phyloP scores from a whole-genome alignment of 2,329 filamentous ascomycete genomes.

The Aureobasidium sp. region DNA sequence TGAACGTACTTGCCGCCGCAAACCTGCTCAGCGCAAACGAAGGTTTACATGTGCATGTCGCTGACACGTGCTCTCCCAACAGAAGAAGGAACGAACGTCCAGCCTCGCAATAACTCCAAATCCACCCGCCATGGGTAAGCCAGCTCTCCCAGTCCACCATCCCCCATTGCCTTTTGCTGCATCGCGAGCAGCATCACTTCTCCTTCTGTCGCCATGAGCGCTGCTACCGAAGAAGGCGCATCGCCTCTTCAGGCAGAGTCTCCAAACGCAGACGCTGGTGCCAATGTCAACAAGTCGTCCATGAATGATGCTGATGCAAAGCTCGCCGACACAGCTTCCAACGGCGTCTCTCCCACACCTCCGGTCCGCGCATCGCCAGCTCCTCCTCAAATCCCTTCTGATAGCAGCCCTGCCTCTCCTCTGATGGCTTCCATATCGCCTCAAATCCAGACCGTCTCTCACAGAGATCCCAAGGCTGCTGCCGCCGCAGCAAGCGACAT shows the following conservation, averaged over 20 bases:
- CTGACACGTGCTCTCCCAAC: slow-evolving; percentile 9
- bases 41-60: background rate
- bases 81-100: slow-evolving; percentile 12
- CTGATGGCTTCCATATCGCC: slow-evolving; percentile 40
- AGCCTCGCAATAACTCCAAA: background rate
- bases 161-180: slow-evolving; percentile 6
- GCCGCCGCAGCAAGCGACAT: slow-evolving; percentile 45
- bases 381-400: slow-evolving; percentile 32
- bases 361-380: slow-evolving; percentile 40
- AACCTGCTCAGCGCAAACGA: slow-evolving; percentile 7
- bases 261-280: background rate
- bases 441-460: slow-evolving; percentile 50
- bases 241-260: background rate
- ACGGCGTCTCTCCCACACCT: slow-evolving; percentile 34
- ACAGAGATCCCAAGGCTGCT: slow-evolving; percentile 53
- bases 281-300: background rate
- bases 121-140: slow-evolving; percentile 13
- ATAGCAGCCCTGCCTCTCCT: slow-evolving; percentile 47
- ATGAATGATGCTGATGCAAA: slow-evolving; percentile 16
- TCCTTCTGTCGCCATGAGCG: slow-evolving; percentile 2
- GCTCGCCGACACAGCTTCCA: slow-evolving; percentile 31
- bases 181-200: background rate
- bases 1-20: slow-evolving; percentile 3
- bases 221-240: slow-evolving; percentile 4
- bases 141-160: slow-evolving; percentile 5